Conservation (phyloP, 2,329 filamentous ascomycete species). For the Achaetomium macrosporum region DNA sequence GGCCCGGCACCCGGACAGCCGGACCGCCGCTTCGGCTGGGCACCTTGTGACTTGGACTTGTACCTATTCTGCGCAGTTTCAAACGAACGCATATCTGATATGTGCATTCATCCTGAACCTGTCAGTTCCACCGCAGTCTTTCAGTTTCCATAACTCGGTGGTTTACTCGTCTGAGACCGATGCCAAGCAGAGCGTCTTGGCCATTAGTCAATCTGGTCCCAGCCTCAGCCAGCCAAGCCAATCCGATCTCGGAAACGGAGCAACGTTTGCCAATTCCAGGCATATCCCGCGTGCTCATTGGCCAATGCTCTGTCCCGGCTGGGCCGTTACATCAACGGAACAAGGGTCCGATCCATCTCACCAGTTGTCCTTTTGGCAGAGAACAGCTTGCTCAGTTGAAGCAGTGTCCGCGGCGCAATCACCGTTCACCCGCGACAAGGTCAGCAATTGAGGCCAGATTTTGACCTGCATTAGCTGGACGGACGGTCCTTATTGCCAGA, state of each 20-base stretch:
- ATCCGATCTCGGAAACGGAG: constrained; percentile 5
- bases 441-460: constrained; percentile 12
- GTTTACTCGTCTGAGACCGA: neutral
- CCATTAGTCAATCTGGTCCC: constrained; percentile 13
- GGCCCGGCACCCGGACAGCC: too few species aligned
- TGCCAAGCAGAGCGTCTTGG: constrained; percentile 13
- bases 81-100: too few species aligned
- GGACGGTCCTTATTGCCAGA: neutral
- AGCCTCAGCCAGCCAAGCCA: constrained; percentile 4
- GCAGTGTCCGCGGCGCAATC: constrained; percentile 8
- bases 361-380: constrained; percentile 26
- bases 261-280: neutral
- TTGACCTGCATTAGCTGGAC: neutral
- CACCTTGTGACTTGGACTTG: too few species aligned
- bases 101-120: too few species aligned
- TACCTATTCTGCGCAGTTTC: too few species aligned
- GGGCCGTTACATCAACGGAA: constrained; percentile 17
- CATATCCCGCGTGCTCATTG: constrained; percentile 9
- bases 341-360: constrained; percentile 18
- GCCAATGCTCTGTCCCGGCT: constrained; percentile 5
- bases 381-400: constrained; percentile 20
- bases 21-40: too few species aligned
- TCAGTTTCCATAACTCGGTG: neutral
- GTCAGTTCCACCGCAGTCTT: too few species aligned
- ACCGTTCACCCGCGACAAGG: neutral